Percentiles rank a stretch among this genome's conserved stretches.
These are phyloP conservation scores for Ophiosphaerella narmari DNA, from an alignment of 2,329 filamentous ascomycete species.

Conservation along the genomic window DNA sequence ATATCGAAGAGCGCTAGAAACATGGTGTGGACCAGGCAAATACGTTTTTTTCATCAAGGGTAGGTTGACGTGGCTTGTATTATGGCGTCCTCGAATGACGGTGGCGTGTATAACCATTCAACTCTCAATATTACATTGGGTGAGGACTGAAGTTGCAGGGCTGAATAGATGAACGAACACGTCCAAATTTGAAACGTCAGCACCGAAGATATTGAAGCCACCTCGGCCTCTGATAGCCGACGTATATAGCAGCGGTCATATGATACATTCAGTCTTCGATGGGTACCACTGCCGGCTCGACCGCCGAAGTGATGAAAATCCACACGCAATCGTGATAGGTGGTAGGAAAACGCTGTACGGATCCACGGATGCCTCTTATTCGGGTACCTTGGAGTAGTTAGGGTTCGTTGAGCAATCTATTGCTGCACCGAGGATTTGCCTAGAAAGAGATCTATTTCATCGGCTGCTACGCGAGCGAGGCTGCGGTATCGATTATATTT, in stretches of 20 bases:
- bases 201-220: slow-evolving; percentile 13
- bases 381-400: neutral
- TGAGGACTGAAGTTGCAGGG: slow-evolving; percentile 15
- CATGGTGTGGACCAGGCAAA: slow-evolving; percentile 5
- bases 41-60: slow-evolving; percentile 8
- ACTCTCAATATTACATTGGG: slow-evolving; percentile 3
- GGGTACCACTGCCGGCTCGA: slow-evolving; percentile 17
- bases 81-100: slow-evolving; percentile 7
- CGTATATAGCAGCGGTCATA: slow-evolving; percentile 1
- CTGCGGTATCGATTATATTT: neutral
- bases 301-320: slow-evolving; percentile 10
- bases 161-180: slow-evolving; percentile 18
- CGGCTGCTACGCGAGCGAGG: neutral
- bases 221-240: slow-evolving; percentile 5
- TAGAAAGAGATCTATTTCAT: neutral
- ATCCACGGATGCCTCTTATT: too few relatives aligned
- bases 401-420: neutral
- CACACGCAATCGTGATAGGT: too few relatives aligned
- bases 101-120: slow-evolving; percentile 10
- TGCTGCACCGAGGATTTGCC: neutral
- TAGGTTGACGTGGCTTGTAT: slow-evolving; percentile 14
- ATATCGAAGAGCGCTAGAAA: neutral
- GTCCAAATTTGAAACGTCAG: slow-evolving; percentile 32
- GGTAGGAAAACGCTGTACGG: too few relatives aligned
- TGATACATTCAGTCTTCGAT: slow-evolving; percentile 3